Conservation (phyloP, 371 early-diverging fungal genomes). For the Rhizopus delemar region DNA sequence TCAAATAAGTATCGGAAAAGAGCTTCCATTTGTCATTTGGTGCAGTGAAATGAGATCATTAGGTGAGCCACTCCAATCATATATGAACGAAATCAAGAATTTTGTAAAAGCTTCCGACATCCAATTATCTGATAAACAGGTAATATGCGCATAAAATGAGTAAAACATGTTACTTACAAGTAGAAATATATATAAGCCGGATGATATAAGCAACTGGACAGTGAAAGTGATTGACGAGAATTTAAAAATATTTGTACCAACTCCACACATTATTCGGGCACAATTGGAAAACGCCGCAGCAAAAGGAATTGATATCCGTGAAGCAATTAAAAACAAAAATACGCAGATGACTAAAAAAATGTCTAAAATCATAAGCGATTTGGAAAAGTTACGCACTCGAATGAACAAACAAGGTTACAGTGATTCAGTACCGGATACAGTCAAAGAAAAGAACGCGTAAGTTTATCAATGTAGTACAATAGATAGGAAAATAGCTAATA, state of each 20-base stretch:
- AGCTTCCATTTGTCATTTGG: slow-evolving; percentile 56
- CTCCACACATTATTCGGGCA: slow-evolving; percentile 35
- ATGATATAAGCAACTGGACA: slow-evolving; percentile 20
- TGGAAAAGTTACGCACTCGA: slow-evolving; percentile 33
- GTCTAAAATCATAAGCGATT: slow-evolving; percentile 33
- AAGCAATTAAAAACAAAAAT: slow-evolving; percentile 27
- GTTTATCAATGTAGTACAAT: slow-evolving; percentile 4
- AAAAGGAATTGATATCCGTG: slow-evolving; percentile 29
- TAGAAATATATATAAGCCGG: not conserved
- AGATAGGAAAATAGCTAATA: not conserved
- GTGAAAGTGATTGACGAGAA: slow-evolving; percentile 37
- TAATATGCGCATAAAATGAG: slow-evolving; percentile 4
- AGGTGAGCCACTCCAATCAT: slow-evolving; percentile 36
- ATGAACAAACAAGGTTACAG: slow-evolving; percentile 44
- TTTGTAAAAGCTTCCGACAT: slow-evolving; percentile 52
- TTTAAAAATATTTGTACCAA: slow-evolving; percentile 54
- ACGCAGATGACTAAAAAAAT: slow-evolving; percentile 34
- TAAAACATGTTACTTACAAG: not conserved
- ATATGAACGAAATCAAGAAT: slow-evolving; percentile 44
- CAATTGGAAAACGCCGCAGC: slow-evolving; percentile 38
- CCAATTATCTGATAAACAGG: slow-evolving; percentile 22
- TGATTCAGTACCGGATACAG: slow-evolving; percentile 38
- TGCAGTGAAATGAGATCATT: slow-evolving; percentile 36
- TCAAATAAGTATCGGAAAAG: slow-evolving; percentile 53
- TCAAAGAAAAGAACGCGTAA: slow-evolving; percentile 52